Conservation (phyloP, 768 basidiomycete species). For the Panaeolus cyanescens region DNA sequence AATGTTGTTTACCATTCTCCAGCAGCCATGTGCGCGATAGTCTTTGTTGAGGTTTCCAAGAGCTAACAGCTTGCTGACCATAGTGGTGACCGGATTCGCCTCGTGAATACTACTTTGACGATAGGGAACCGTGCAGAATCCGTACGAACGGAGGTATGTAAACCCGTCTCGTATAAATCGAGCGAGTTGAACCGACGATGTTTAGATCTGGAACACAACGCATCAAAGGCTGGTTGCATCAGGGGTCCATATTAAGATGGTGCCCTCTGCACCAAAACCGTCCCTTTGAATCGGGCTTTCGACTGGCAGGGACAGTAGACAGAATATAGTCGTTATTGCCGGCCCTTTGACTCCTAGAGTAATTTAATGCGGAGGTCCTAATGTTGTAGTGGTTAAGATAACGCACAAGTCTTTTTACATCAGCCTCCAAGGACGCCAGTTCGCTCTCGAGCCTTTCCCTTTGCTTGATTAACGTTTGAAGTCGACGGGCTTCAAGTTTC, state of each 20-base stretch:
- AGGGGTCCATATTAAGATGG: constrained; percentile 57
- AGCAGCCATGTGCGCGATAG: constrained; percentile 40
- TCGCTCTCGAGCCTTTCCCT: constrained; percentile 70
- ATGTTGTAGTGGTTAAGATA: neutral
- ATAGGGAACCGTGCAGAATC: constrained; percentile 49
- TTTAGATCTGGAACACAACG: constrained; percentile 58
- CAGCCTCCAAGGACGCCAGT: constrained; percentile 56
- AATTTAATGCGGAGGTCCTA: neutral
- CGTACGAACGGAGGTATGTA: constrained; percentile 49
- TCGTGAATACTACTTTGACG: constrained; percentile 53
- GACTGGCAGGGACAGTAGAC: neutral
- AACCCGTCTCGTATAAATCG: neutral
- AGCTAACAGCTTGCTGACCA: neutral
- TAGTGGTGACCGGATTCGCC: constrained; percentile 52
- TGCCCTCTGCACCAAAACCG: constrained; percentile 33
- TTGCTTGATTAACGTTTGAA: constrained; percentile 67
- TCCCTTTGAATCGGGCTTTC: neutral
- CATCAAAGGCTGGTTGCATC: constrained; percentile 52
- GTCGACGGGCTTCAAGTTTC: constrained; percentile 66
- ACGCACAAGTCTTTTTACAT: constrained; percentile 59
- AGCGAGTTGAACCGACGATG: neutral
- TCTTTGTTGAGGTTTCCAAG: constrained; percentile 5
- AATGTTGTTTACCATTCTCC: constrained; percentile 59
- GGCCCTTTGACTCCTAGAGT: constrained; percentile 11
- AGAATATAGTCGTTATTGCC: constrained; percentile 9